phyloP scores from a whole-genome alignment of 1,284 basidiomycete species.

The Schizophyllum amplum region DNA sequence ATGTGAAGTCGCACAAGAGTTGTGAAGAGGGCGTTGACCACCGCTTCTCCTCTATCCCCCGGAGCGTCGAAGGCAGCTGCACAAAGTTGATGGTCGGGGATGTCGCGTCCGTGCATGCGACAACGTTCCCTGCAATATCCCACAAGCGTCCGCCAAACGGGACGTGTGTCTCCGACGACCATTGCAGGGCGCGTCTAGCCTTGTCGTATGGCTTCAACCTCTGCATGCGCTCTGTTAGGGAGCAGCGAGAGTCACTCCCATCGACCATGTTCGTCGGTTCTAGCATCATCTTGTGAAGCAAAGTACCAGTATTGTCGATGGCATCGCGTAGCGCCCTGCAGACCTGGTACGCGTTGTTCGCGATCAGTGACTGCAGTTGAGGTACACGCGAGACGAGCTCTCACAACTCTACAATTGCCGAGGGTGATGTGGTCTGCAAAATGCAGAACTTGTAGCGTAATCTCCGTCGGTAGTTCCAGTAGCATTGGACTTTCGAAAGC shows the following conservation, averaged over 20 bases:
- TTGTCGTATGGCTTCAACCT: background rate
- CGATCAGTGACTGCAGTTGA: background rate
- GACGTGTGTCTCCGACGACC: background rate
- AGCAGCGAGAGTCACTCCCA: background rate
- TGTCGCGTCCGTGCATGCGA: constrained; percentile 8
- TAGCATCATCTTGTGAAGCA: background rate
- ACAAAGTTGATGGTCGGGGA: constrained; percentile 9
- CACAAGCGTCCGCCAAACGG: constrained; percentile 9
- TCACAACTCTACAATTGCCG: background rate
- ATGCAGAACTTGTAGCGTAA: background rate
- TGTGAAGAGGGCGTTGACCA: constrained; percentile 13
- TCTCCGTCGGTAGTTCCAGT: background rate
- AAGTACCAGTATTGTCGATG: background rate
- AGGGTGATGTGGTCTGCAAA: background rate
- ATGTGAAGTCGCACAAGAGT: constrained; percentile 13
- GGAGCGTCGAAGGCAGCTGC: constrained; percentile 13
- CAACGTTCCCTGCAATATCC: constrained; percentile 16
- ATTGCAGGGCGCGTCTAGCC: background rate
- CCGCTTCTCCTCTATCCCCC: constrained; percentile 9
- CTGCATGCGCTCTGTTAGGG: background rate
- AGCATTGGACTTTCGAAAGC: background rate
- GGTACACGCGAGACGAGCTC: background rate
- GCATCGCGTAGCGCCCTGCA: background rate
- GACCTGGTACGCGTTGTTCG: background rate
- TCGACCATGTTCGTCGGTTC: background rate